These are phyloP conservation scores for Penicillium tannophilum DNA, from an alignment of 495 filamentous ascomycete species.

Conservation along the genomic window DNA sequence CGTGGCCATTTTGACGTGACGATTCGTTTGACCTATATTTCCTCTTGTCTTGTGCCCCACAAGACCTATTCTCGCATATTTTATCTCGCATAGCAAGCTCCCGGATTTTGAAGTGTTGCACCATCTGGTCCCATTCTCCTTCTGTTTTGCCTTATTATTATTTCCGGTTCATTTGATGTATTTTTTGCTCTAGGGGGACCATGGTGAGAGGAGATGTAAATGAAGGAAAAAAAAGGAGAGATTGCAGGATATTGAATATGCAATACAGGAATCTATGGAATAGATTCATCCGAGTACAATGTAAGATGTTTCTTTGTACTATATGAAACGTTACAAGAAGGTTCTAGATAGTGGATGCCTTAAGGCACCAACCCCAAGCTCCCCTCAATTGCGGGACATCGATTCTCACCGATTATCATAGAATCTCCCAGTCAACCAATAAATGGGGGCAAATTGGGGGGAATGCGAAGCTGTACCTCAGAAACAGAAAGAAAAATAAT, in stretches of 20 bases:
- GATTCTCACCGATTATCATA: not conserved
- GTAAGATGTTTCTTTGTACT: no score
- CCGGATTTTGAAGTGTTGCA: constrained; percentile 25
- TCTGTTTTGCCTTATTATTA: constrained; percentile 6
- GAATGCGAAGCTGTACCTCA: not conserved
- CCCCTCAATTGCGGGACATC: constrained; percentile 5
- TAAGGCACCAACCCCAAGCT: constrained; percentile 13
- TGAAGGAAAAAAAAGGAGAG: constrained; percentile 1
- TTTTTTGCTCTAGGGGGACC: constrained; percentile 2
- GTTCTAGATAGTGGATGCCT: constrained; percentile 22
- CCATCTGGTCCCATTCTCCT: constrained; percentile 17
- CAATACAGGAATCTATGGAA: not conserved
- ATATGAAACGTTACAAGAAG: constrained; percentile 12
- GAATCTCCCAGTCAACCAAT: not conserved
- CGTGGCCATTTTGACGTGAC: constrained; percentile 12
- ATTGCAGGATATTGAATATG: constrained; percentile 1
- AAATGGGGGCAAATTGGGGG: not conserved
- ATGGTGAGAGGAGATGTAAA: constrained; percentile 7
- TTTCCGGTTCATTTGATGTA: not conserved
- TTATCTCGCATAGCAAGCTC: constrained; percentile 35
- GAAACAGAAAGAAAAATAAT: not conserved
- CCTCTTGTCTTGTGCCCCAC: constrained; percentile 7
- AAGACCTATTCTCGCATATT: constrained; percentile 26
- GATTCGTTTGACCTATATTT: constrained; percentile 24
- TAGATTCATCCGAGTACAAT: not conserved